Conservation (phyloP, 1,284 basidiomycete species). For the Puccinia hordei region DNA sequence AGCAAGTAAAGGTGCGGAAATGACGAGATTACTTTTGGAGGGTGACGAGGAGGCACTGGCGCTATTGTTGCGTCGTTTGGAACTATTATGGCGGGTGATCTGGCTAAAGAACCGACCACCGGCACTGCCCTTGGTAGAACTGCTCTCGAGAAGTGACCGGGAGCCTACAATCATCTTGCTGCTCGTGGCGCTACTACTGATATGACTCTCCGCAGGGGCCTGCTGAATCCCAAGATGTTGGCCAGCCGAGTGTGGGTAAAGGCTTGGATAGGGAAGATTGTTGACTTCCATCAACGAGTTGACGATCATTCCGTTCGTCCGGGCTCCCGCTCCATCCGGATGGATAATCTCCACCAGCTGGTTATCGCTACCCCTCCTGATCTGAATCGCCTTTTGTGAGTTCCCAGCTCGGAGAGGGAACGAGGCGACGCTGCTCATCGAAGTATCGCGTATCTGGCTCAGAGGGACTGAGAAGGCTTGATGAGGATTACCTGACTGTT, state of each 20-base stretch:
- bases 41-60: background rate
- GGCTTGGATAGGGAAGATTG: conserved; percentile 30
- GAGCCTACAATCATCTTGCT: background rate
- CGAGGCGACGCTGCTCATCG: conserved; percentile 27
- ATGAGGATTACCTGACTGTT: conserved; percentile 2
- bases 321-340: background rate
- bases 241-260: conserved; percentile 26
- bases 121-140: background rate
- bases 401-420: conserved; percentile 27
- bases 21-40: background rate
- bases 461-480: background rate
- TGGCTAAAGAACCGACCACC: conserved; percentile 26
- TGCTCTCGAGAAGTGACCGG: background rate
- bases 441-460: conserved; percentile 19
- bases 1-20: background rate
- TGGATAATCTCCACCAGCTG: conserved; percentile 27
- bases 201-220: background rate
- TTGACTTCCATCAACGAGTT: conserved; percentile 45
- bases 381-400: conserved; percentile 38
- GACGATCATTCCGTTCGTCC: background rate
- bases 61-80: background rate
- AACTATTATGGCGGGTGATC: conserved; percentile 2
- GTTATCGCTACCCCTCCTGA: background rate
- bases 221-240: background rate
- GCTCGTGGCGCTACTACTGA: background rate